Base-by-base conservation (phyloP, 768 basidiomycete species). In the Pleurotus tuber-regium region DNA sequence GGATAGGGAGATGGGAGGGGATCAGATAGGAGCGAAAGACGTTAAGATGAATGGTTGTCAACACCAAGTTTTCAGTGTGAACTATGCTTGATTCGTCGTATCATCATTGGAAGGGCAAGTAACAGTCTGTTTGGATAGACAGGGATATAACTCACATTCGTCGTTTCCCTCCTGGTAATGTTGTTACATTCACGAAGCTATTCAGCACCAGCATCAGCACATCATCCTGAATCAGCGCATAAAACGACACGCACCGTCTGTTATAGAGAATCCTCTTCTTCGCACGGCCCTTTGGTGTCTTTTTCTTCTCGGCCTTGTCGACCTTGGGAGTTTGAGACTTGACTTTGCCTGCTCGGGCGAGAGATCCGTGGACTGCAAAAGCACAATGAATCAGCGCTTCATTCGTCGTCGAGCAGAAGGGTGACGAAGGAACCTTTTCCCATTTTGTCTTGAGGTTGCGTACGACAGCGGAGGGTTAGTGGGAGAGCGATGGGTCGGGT, bases 1-100 rank as follows among this genome's bases (percentile, higher is more conserved):
- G 44, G 50, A 53, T 49, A 23, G 26, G 44, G 47, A 39, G 44
- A 50, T 58, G 52, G 56, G 48, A 63, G 24, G 56, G 58, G 55
- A 70, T 95, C 93, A 95, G 92, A 95, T 95, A 95, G 92, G 92
- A 95, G 93, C 92, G 93, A 95, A 95, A 95, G 93, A 97, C 92
- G 69, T 82, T 75, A 16, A 82, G 87, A 90, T 91, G 85, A 59
- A 77, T 82, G 72, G 71, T 79, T 86, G 73, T 93, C 88, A 84
- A 89, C 91, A 93, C 70, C 64, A 69, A 71, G 66, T 71, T 70
- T 90, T 96, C 92, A 86, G 92, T 84, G 89, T 95, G 92, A 94
- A 95, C 93, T 94, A 94, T 94, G 92, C 87, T 69, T 75, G 75
- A 69, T 70, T 73, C 68, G 66, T 59, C 58, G 71, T 78, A 77